phyloP scores from a whole-genome alignment of 495 filamentous ascomycete species.

The Aspergillus avenaceus region DNA sequence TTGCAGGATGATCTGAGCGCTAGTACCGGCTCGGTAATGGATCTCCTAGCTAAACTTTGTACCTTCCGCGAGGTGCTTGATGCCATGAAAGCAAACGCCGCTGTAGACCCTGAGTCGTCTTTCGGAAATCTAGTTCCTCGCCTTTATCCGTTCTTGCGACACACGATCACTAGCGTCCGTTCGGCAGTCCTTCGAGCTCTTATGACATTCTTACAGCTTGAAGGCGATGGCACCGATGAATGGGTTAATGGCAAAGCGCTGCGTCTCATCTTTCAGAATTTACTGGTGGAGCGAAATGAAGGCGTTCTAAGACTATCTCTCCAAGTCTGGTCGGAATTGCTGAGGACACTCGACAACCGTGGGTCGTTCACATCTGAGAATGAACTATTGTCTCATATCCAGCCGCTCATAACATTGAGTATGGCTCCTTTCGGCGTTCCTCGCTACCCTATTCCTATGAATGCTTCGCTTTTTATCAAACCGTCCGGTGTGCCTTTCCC shows the following conservation, averaged over 20 bases:
- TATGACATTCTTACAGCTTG: constrained; percentile 85
- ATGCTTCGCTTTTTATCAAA: constrained; percentile 80
- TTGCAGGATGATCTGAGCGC: constrained; percentile 94
- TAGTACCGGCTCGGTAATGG: constrained; percentile 97
- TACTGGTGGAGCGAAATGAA: constrained; percentile 88
- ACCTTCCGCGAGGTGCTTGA: constrained; percentile 89
- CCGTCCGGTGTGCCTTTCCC: constrained; percentile 86
- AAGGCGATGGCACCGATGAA: constrained; percentile 74
- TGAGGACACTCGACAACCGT: constrained; percentile 57
- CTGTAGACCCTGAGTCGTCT: constrained; percentile 74
- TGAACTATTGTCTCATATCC: constrained; percentile 54
- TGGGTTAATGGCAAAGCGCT: constrained; percentile 91
- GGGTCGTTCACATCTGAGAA: constrained; percentile 64
- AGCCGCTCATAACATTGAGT: constrained; percentile 71
- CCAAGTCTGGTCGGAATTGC: constrained; percentile 79
- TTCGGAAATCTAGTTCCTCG: constrained; percentile 90
- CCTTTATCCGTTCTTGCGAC: constrained; percentile 91
- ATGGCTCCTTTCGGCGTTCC: constrained; percentile 89
- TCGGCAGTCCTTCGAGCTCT: constrained; percentile 89
- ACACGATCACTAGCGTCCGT: constrained; percentile 94
- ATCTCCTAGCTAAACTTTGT: constrained; percentile 91
- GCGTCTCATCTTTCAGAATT: constrained; percentile 87
- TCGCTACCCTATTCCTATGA: constrained; percentile 85
- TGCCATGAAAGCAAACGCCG: constrained; percentile 89
- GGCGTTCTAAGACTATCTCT: constrained; percentile 73